phyloP scores from a whole-genome alignment of 108 stramenopile genomes.

The Craspedostauros australis region DNA sequence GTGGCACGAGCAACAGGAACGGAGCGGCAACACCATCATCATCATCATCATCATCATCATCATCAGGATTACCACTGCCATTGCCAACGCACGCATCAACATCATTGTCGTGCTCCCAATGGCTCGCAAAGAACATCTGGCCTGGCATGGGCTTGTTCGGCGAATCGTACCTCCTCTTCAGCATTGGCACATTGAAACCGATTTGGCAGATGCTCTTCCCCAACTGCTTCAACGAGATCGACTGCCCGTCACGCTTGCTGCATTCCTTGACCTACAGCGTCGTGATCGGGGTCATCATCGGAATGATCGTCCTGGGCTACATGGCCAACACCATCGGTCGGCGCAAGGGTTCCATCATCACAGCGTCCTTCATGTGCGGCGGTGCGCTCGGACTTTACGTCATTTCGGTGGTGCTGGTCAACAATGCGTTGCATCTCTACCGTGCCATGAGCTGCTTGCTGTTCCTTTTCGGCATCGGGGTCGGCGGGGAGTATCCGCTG shows the following conservation, averaged over 20 bases:
- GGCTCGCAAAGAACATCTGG: constrained; percentile 32
- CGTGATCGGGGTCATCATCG: constrained; percentile 55
- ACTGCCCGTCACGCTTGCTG: constrained; percentile 18
- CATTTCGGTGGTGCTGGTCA: background rate
- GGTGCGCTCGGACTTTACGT: background rate
- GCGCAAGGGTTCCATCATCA: constrained; percentile 47
- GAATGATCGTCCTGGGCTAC: constrained; percentile 54
- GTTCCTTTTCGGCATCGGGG: constrained; percentile 67
- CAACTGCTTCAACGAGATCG: background rate
- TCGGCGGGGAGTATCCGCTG: constrained; percentile 74
- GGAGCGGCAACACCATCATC: too few species aligned
- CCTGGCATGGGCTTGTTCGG: constrained; percentile 77
- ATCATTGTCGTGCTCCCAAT: background rate
- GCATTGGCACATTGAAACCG: constrained; percentile 60
- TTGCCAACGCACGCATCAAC: background rate
- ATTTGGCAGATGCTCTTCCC: constrained; percentile 36
- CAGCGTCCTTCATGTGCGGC: constrained; percentile 45
- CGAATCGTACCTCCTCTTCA: constrained; percentile 74
- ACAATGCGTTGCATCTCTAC: constrained; percentile 22
- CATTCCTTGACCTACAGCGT: constrained; percentile 48
- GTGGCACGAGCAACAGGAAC: too few species aligned
- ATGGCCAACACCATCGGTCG: constrained; percentile 45
- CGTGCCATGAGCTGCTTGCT: constrained; percentile 26
- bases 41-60: too few species aligned
- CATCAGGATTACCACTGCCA: background rate